A percentile compares a stretch with the other conserved stretches of the same genome.
These are phyloP conservation scores for Pseudonitzschia multiseries DNA, from an alignment of 108 stramenopile genomes.

Conservation along the genomic window DNA sequence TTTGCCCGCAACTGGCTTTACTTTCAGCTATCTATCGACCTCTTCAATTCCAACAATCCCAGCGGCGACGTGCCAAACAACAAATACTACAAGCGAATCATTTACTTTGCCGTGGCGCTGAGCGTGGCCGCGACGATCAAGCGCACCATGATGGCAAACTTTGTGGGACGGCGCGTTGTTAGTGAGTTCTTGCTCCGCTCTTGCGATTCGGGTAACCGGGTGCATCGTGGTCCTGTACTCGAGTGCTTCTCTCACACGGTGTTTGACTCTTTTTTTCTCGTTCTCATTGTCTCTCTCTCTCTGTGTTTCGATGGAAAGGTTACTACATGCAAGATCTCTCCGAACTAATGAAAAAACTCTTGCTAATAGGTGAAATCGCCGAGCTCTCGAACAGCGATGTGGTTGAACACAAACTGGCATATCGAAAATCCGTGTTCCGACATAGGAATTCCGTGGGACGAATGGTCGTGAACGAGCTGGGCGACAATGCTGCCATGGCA, in stretches of 20 bases:
- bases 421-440: background rate
- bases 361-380: slow-evolving; percentile 22
- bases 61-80: slow-evolving; percentile 30
- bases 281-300: background rate
- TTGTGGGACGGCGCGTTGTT: slow-evolving; percentile 32
- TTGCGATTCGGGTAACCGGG: background rate
- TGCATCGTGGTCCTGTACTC: background rate
- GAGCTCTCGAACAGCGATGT: background rate
- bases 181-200: slow-evolving; percentile 15
- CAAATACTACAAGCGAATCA: slow-evolving; percentile 13
- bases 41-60: slow-evolving; percentile 45
- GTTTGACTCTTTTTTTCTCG: background rate
- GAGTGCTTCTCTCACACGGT: background rate
- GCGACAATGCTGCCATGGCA: background rate
- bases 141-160: slow-evolving; percentile 24
- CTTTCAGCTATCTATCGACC: slow-evolving; percentile 32
- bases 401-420: background rate
- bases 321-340: slow-evolving; percentile 25
- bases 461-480: background rate
- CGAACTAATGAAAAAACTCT: slow-evolving; percentile 19
- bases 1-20: slow-evolving; percentile 46
- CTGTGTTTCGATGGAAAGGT: slow-evolving; percentile 1
- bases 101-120: slow-evolving; percentile 14
- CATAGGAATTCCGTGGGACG: background rate
- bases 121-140: slow-evolving; percentile 22